Evolutionary conservation across 1,284 basidiomycete species (phyloP).

Genomic region (Phylloboletellus chloephorus): DNA sequence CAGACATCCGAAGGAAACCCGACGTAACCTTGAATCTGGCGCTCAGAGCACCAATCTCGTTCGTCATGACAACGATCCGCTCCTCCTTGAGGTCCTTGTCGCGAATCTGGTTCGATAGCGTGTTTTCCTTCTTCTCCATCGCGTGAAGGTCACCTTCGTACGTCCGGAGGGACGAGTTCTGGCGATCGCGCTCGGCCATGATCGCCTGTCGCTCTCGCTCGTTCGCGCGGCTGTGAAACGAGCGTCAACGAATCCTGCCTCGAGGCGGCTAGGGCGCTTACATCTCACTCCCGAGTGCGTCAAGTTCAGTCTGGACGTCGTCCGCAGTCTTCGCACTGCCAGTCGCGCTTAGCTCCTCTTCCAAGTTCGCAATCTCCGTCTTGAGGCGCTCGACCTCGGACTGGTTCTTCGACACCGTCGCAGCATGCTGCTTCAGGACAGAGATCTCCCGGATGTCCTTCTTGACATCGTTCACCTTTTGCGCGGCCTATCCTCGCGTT

Average conservation of each 20-base stretch:
- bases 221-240: slow-evolving; percentile 50
- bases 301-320: slow-evolving; percentile 77
- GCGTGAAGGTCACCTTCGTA: slow-evolving; percentile 55
- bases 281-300: slow-evolving; percentile 60
- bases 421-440: slow-evolving; percentile 60
- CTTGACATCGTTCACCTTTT: slow-evolving; percentile 44
- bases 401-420: slow-evolving; percentile 56
- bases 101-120: slow-evolving; percentile 57
- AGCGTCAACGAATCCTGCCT: background rate
- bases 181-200: slow-evolving; percentile 62
- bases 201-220: slow-evolving; percentile 65
- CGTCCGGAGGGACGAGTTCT: slow-evolving; percentile 49
- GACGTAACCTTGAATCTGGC: slow-evolving; percentile 41
- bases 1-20: background rate
- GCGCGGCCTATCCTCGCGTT: slow-evolving; percentile 39
- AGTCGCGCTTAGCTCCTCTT: slow-evolving; percentile 62
- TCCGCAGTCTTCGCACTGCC: slow-evolving; percentile 80
- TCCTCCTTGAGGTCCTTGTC: slow-evolving; percentile 60
- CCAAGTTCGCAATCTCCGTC: slow-evolving; percentile 60
- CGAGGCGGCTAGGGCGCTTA: slow-evolving; percentile 41
- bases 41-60: slow-evolving; percentile 46
- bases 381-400: slow-evolving; percentile 63
- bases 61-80: slow-evolving; percentile 56
- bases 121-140: slow-evolving; percentile 59
- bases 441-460: slow-evolving; percentile 59